Conservation (phyloP, 2,329 filamentous ascomycete genomes). For the Microcera coccophila region DNA sequence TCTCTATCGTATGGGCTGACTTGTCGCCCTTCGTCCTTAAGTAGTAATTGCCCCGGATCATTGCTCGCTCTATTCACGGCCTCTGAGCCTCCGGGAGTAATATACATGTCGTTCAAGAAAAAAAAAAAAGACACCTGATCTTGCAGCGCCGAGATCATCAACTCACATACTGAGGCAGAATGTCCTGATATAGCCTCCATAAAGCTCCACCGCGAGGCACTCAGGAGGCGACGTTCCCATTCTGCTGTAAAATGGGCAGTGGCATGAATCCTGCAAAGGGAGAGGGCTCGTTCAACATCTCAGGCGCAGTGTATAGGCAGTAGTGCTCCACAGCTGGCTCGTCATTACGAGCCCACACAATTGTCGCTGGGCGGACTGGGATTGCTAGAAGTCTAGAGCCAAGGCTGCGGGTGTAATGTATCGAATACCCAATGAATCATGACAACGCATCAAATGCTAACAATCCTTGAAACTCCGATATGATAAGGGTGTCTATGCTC, state of each 20-base stretch:
- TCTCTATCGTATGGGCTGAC: slow-evolving; percentile 10
- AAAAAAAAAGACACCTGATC: too few species aligned
- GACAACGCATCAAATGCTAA: slow-evolving; percentile 21
- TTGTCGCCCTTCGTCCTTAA: slow-evolving; percentile 3
- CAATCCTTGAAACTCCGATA: slow-evolving; percentile 22
- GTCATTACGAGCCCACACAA: slow-evolving; percentile 16
- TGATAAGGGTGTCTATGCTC: slow-evolving; percentile 32
- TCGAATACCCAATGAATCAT: slow-evolving; percentile 24
- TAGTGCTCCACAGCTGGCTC: slow-evolving; percentile 7
- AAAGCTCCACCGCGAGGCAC: slow-evolving; percentile 12
- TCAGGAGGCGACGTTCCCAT: slow-evolving; percentile 13
- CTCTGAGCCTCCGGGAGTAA: slow-evolving; percentile 21
- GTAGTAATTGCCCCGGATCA: background rate
- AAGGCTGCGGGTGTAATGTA: slow-evolving; percentile 17
- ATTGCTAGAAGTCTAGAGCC: slow-evolving; percentile 10
- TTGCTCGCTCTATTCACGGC: slow-evolving; percentile 5
- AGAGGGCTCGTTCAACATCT: slow-evolving; percentile 7
- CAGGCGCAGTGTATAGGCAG: slow-evolving; percentile 10
- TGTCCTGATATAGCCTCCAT: slow-evolving; percentile 17
- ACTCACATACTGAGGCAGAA: slow-evolving; percentile 13
- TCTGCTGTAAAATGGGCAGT: slow-evolving; percentile 15
- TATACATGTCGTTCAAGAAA: slow-evolving; percentile 20
- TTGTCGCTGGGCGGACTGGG: slow-evolving; percentile 13
- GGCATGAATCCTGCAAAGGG: slow-evolving; percentile 2
- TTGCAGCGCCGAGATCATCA: slow-evolving; percentile 14